These are phyloP conservation scores for Plenodomus tracheiphilus DNA, from an alignment of 2,329 filamentous ascomycete genomes.

Conservation along the genomic window DNA sequence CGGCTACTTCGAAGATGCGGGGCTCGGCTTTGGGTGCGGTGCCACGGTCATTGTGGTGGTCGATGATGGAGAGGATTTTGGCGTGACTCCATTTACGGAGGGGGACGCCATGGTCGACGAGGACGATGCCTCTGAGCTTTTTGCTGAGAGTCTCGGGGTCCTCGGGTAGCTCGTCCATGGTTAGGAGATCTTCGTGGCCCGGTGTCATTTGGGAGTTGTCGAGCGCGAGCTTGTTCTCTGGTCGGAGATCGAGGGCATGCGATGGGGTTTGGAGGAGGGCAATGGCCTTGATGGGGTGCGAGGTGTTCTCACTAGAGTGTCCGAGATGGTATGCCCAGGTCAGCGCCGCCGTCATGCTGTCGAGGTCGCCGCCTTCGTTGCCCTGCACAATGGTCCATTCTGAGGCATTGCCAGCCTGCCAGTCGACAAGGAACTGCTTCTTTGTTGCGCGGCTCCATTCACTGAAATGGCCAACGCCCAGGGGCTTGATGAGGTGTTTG, in stretches of 20 bases:
- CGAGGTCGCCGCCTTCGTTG: slow-evolving; percentile 52
- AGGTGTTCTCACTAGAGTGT: slow-evolving; percentile 49
- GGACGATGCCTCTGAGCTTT: slow-evolving; percentile 51
- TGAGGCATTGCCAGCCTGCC: slow-evolving; percentile 48
- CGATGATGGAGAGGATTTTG: slow-evolving; percentile 52
- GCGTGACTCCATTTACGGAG: slow-evolving; percentile 50
- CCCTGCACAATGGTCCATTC: slow-evolving; percentile 54
- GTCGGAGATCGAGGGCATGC: slow-evolving; percentile 52
- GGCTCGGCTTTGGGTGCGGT: slow-evolving; percentile 48
- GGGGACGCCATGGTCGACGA: slow-evolving; percentile 51
- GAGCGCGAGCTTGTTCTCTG: slow-evolving; percentile 53
- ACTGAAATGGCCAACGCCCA: slow-evolving; percentile 54
- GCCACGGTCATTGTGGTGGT: slow-evolving; percentile 52
- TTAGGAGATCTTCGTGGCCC: slow-evolving; percentile 52
- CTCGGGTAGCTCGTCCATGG: slow-evolving; percentile 53
- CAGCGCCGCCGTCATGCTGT: slow-evolving; percentile 51
- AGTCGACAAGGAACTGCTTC: slow-evolving; percentile 52
- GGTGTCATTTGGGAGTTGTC: slow-evolving; percentile 52
- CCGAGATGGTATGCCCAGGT: slow-evolving; percentile 55
- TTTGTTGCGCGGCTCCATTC: slow-evolving; percentile 54
- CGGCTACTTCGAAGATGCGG: slow-evolving; percentile 50
- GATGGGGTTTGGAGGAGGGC: slow-evolving; percentile 52
- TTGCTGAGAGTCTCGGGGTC: slow-evolving; percentile 49
- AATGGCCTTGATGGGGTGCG: slow-evolving; percentile 51
- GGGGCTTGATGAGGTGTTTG: slow-evolving; percentile 11